Percentiles rank a stretch among this genome's conserved stretches.
Evolutionary conservation across 352 stramenopile genomes (phyloP).

Genomic region (Globisporangium solare): DNA sequence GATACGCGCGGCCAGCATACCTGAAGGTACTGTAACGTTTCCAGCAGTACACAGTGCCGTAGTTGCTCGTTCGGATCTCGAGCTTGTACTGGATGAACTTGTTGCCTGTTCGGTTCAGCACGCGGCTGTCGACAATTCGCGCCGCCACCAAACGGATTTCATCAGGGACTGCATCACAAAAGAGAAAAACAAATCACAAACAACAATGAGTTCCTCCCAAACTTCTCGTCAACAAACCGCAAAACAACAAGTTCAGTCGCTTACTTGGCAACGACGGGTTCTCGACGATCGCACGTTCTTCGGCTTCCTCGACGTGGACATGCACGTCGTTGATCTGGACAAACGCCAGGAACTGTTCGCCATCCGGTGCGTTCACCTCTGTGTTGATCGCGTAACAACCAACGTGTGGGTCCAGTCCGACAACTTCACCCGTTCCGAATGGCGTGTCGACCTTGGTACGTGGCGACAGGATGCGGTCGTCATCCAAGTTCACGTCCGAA

Average conservation of each 20-base stretch:
- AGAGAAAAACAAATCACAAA: background rate
- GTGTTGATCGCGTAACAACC: conserved; percentile 87
- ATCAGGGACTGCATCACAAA: conserved; percentile 50
- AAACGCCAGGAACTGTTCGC: conserved; percentile 80
- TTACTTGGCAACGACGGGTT: conserved; percentile 74
- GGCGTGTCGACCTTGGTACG: conserved; percentile 82
- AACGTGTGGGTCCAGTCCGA: conserved; percentile 82
- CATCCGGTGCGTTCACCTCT: conserved; percentile 65
- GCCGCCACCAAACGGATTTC: conserved; percentile 79
- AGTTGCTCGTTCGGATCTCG: conserved; percentile 85
- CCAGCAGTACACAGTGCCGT: conserved; percentile 86
- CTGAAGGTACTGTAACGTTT: conserved; percentile 88
- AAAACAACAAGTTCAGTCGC: conserved; percentile 17
- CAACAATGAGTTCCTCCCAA: conserved; percentile 8
- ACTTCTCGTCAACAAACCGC: conserved; percentile 3
- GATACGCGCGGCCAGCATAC: conserved; percentile 23
- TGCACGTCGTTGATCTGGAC: conserved; percentile 76
- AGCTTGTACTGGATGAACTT: conserved; percentile 91
- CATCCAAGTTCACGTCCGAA: conserved; percentile 71
- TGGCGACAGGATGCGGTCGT: conserved; percentile 82
- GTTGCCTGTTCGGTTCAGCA: conserved; percentile 79
- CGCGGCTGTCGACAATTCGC: conserved; percentile 79
- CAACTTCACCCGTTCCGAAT: conserved; percentile 77
- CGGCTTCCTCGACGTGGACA: conserved; percentile 64
- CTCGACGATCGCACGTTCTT: conserved; percentile 78